These are phyloP conservation scores for Phytophthora parvispora DNA, from an alignment of 352 stramenopile species.

Conservation along the genomic window DNA sequence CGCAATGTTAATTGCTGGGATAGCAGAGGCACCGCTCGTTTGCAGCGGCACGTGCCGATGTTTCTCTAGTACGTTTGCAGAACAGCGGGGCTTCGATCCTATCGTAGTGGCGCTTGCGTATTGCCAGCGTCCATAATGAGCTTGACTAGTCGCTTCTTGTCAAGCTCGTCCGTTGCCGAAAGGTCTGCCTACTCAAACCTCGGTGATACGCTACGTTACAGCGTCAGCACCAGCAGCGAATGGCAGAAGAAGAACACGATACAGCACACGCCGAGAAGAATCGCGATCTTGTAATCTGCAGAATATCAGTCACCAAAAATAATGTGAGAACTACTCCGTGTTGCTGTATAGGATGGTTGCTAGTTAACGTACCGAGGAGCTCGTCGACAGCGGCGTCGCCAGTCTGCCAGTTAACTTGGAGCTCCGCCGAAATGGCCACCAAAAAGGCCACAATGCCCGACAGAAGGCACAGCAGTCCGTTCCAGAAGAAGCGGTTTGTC, in stretches of 20 bases:
- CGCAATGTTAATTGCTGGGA: conserved; percentile 10
- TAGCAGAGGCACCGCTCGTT: conserved; percentile 12
- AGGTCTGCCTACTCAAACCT: background rate
- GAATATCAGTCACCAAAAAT: conserved; percentile 1
- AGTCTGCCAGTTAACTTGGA: conserved; percentile 73
- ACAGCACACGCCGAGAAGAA: conserved; percentile 64
- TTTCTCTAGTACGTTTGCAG: conserved; percentile 12
- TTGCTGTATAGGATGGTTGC: too few relatives aligned
- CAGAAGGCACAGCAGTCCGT: conserved; percentile 69
- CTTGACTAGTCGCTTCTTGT: background rate
- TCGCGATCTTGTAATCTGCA: conserved; percentile 89
- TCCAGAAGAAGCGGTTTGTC: conserved; percentile 76
- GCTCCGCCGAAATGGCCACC: conserved; percentile 68
- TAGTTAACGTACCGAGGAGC: conserved; percentile 71
- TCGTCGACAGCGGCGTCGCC: conserved; percentile 67
- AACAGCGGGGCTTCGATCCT: conserved; percentile 4
- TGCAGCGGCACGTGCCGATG: conserved; percentile 13
- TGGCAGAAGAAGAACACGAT: conserved; percentile 78
- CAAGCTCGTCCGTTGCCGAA: background rate
- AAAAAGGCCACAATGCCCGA: conserved; percentile 63
- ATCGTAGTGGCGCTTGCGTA: background rate
- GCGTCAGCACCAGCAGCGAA: conserved; percentile 61
- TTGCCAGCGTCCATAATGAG: background rate
- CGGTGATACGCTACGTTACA: conserved; percentile 32
- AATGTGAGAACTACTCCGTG: background rate